Conservation (phyloP, 176 grass and related monocot genomes). For the barley (Hordeum vulgare) region DNA sequence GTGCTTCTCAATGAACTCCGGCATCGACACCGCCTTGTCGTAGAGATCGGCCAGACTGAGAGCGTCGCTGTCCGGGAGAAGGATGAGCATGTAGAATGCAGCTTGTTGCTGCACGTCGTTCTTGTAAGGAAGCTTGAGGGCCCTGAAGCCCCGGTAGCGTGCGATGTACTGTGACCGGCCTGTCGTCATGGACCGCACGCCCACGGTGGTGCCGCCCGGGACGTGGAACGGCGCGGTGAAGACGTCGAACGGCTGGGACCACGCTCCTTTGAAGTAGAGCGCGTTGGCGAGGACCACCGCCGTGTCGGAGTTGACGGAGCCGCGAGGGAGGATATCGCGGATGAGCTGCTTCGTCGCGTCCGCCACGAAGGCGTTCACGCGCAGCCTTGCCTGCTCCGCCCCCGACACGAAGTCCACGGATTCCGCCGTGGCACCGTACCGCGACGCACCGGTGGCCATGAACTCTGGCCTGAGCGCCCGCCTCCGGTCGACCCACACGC, state of each 20-base stretch:
- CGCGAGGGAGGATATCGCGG: background rate
- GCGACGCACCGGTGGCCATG: background rate
- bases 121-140: background rate
- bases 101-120: background rate
- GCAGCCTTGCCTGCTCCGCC: background rate
- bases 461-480: background rate
- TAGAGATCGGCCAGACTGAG: background rate
- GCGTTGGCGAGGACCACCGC: constrained; percentile 15
- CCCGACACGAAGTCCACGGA: background rate
- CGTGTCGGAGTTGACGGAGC: background rate
- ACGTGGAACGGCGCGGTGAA: background rate
- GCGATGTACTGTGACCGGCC: background rate
- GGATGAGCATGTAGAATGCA: background rate
- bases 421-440: background rate
- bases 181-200: background rate
- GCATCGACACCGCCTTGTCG: background rate
- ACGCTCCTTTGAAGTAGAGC: background rate
- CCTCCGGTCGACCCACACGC: constrained; percentile 7
- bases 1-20: constrained; percentile 13
- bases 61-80: background rate
- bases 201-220: background rate
- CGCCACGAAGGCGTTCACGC: background rate
- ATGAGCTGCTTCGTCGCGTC: background rate
- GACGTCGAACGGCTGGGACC: background rate
- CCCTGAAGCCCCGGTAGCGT: background rate